Conservation (phyloP, 2,329 filamentous ascomycete genomes). For the Aspergillus sp. region DNA sequence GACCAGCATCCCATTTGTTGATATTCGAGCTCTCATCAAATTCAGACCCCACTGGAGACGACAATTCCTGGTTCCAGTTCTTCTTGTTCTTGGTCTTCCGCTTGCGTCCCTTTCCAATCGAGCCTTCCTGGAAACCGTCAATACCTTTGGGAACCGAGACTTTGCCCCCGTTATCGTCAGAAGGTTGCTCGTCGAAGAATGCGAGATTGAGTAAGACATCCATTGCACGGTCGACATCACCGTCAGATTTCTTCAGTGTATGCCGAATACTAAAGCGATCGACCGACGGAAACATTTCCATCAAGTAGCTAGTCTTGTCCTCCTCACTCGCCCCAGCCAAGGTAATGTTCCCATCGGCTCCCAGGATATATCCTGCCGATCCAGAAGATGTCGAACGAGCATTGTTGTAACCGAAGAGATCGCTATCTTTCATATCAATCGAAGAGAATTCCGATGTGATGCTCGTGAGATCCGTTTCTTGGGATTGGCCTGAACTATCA, state of each 20-base stretch:
- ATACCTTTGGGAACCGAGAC: constrained; percentile 58
- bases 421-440: constrained; percentile 21
- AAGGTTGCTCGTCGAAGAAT: constrained; percentile 63
- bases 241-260: constrained; percentile 60
- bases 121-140: constrained; percentile 67
- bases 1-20: constrained; percentile 55
- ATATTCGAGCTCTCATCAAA: constrained; percentile 6
- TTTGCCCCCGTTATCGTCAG: constrained; percentile 41
- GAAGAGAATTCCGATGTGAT: constrained; percentile 42
- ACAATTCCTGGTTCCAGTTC: constrained; percentile 18
- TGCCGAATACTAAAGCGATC: constrained; percentile 59
- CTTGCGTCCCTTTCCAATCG: constrained; percentile 42
- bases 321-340: constrained; percentile 36
- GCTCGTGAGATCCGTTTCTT: constrained; percentile 46
- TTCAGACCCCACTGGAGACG: constrained; percentile 7
- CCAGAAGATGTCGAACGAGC: constrained; percentile 11
- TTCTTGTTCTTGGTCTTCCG: constrained; percentile 32
- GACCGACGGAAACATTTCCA: constrained; percentile 64
- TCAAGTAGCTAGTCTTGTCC: constrained; percentile 58
- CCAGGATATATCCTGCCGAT: constrained; percentile 19
- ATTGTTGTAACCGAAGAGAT: constrained; percentile 7
- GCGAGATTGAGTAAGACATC: constrained; percentile 75
- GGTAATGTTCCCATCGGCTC: constrained; percentile 20
- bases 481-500: constrained; percentile 31
- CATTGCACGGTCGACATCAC: constrained; percentile 63